A percentile compares a stretch with the other conserved stretches of the same genome.
Conservation (phyloP, 192 early-diverging fungal species). For the Entomortierella beljakovae region DNA sequence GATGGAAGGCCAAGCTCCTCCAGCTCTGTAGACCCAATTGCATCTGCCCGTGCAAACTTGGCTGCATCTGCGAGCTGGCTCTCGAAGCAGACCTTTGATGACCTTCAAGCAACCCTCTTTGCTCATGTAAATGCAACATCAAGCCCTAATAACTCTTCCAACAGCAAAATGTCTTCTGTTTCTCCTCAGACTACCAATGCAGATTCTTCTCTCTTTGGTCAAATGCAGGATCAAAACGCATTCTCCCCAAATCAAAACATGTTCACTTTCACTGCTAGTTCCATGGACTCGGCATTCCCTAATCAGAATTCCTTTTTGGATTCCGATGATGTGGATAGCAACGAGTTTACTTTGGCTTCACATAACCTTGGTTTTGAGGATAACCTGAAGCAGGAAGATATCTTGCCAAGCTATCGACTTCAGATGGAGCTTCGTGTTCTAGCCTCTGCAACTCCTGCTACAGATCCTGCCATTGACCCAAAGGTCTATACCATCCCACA, state of each 20-base stretch:
- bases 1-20: constrained; percentile 14
- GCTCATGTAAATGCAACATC: not conserved
- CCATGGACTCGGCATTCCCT: constrained; percentile 38
- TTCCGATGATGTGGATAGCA: constrained; percentile 50
- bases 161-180: constrained; percentile 25
- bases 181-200: constrained; percentile 23
- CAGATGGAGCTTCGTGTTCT: constrained; percentile 41
- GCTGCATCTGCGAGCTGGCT: constrained; percentile 25
- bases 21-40: constrained; percentile 3
- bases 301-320: constrained; percentile 42
- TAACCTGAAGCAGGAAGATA: constrained; percentile 12
- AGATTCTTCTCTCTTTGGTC: constrained; percentile 27
- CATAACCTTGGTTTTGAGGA: constrained; percentile 40
- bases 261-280: constrained; percentile 33
- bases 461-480: constrained; percentile 48
- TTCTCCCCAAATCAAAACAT: constrained; percentile 54
- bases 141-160: not conserved
- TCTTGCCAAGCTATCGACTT: constrained; percentile 37
- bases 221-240: constrained; percentile 18
- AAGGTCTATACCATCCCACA: constrained; percentile 47
- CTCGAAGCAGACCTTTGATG: constrained; percentile 41
- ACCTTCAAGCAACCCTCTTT: constrained; percentile 39
- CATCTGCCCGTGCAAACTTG: constrained; percentile 12
- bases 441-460: constrained; percentile 45
- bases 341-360: constrained; percentile 45